Percentiles rank a stretch among this genome's conserved stretches.
Evolutionary conservation across 768 basidiomycete species (phyloP).

Genomic region (Mycena latifolia): DNA sequence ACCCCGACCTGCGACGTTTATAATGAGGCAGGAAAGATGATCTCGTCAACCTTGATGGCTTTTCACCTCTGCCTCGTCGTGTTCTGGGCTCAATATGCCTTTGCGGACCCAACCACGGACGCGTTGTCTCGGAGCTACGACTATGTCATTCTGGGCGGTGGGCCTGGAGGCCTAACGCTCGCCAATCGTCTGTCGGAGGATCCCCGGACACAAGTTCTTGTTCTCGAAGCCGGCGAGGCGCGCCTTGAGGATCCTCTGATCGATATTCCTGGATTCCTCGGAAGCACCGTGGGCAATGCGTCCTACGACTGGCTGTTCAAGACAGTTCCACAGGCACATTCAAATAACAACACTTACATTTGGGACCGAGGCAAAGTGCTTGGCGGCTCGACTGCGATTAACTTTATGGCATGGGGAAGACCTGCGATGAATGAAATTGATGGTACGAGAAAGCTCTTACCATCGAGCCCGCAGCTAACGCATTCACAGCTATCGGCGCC

Average conservation of each 20-base stretch:
- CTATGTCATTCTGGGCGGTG: constrained; percentile 22
- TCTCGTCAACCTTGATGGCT: background rate
- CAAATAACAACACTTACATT: constrained; percentile 25
- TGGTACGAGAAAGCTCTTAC: constrained; percentile 23
- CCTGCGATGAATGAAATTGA: constrained; percentile 47
- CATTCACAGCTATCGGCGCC: constrained; percentile 37
- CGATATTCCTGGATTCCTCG: constrained; percentile 38
- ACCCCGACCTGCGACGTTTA: background rate
- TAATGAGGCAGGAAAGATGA: background rate
- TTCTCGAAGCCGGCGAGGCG: constrained; percentile 46
- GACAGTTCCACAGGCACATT: constrained; percentile 34
- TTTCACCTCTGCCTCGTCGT: background rate
- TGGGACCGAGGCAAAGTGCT: constrained; percentile 24
- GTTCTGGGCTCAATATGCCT: background rate
- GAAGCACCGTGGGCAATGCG: constrained; percentile 31
- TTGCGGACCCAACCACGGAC: background rate
- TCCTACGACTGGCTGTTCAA: constrained; percentile 40
- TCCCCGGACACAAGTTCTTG: constrained; percentile 46
- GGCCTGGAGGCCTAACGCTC: constrained; percentile 51
- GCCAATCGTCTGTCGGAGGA: constrained; percentile 54
- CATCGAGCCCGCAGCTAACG: background rate
- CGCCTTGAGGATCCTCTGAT: constrained; percentile 38
- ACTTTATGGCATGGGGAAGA: constrained; percentile 44
- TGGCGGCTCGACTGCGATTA: constrained; percentile 47
- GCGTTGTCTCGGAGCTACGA: constrained; percentile 6